phyloP scores from a whole-genome alignment of 2,329 filamentous ascomycete genomes.

The Exophiala sp. region DNA sequence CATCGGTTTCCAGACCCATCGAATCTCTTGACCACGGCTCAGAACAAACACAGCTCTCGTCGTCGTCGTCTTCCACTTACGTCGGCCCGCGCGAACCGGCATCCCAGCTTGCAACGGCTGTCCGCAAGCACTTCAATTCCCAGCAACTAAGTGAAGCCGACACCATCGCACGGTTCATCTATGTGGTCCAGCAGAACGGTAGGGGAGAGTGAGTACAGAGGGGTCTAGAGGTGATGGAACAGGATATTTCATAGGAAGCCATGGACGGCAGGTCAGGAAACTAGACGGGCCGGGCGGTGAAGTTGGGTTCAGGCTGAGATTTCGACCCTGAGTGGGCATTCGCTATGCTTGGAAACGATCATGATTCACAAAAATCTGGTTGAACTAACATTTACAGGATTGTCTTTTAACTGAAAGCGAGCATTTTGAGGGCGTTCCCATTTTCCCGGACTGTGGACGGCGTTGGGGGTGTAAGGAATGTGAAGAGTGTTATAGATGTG shows the following conservation, averaged over 20 bases:
- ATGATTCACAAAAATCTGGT: too few species aligned
- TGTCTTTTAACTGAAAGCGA: too few species aligned
- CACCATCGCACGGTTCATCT: constrained; percentile 44
- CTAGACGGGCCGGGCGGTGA: constrained; percentile 24
- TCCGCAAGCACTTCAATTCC: constrained; percentile 45
- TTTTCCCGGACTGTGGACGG: too few species aligned
- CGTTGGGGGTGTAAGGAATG: too few species aligned
- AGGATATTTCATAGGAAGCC: constrained; percentile 27
- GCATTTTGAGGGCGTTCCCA: too few species aligned
- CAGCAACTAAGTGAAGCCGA: constrained; percentile 44
- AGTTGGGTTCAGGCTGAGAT: constrained; percentile 27
- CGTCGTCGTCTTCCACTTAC: constrained; percentile 9
- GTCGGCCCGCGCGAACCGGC: constrained; percentile 13
- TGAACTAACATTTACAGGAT: too few species aligned
- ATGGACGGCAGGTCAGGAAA: constrained; percentile 24
- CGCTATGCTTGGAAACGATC: not conserved
- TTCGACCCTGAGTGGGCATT: constrained; percentile 18
- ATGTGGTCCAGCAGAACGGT: constrained; percentile 42
- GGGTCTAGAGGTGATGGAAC: constrained; percentile 24
- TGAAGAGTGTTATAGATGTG: too few species aligned
- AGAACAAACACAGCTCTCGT: constrained; percentile 6
- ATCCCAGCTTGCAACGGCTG: constrained; percentile 35
- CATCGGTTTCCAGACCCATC: constrained; percentile 17
- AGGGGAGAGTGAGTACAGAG: constrained; percentile 21
- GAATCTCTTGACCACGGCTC: constrained; percentile 17